Conservation (phyloP, 306 rosid species). For the Dalbergia cochinchinensis region DNA sequence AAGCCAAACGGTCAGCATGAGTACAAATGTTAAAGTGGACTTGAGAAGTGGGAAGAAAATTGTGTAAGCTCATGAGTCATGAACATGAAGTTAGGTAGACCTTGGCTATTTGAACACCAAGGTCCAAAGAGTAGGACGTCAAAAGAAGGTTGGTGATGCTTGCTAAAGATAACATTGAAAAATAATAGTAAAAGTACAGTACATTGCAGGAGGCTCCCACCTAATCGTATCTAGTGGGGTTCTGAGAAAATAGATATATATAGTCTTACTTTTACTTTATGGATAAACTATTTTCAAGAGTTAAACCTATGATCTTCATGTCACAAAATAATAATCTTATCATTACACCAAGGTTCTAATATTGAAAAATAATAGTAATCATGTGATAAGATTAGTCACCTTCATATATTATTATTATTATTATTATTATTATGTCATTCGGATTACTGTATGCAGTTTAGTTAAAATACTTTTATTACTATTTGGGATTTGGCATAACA, state of each 20-base stretch:
- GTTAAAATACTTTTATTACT: not conserved
- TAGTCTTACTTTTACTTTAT: no score
- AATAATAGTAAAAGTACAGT: no score
- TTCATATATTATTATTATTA: not conserved
- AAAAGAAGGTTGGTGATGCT: not conserved
- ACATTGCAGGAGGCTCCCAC: no score
- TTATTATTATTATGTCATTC: no score
- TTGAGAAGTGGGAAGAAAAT: not conserved
- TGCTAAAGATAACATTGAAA: not conserved
- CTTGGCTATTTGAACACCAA: not conserved
- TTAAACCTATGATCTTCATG: no score
- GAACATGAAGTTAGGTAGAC: not conserved
- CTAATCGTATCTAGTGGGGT: no score
- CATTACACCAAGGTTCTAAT: no score
- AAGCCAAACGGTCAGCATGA: slow-evolving; percentile 53
- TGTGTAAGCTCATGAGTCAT: not conserved
- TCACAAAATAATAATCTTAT: no score
- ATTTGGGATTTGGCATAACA: not conserved
- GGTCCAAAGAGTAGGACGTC: not conserved
- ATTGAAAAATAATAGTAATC: not conserved
- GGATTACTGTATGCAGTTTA: no score
- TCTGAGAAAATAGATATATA: no score
- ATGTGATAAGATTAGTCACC: not conserved
- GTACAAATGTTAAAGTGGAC: not conserved
- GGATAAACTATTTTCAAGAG: no score